Percentiles rank a stretch among this genome's conserved stretches.
These are phyloP conservation scores for Mortierella polycephala DNA, from an alignment of 371 early-diverging fungal genomes.

Conservation along the genomic window DNA sequence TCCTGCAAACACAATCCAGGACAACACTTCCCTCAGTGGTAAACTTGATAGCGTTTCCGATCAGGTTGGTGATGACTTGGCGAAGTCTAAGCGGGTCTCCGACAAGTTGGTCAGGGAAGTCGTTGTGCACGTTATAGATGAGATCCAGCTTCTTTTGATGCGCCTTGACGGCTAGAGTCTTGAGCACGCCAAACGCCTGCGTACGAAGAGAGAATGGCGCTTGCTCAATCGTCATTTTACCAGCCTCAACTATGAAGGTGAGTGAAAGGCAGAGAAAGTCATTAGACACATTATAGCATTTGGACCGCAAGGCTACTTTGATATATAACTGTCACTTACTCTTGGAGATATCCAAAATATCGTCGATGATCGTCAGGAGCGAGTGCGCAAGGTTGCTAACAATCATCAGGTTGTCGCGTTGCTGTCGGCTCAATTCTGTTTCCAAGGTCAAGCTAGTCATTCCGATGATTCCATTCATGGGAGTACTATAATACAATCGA, in stretches of 20 bases:
- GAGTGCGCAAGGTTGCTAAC: constrained; percentile 74
- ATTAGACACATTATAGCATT: background rate
- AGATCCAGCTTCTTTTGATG: constrained; percentile 74
- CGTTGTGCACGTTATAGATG: constrained; percentile 69
- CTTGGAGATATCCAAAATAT: constrained; percentile 86
- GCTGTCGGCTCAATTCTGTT: constrained; percentile 76
- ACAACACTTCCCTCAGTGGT: constrained; percentile 77
- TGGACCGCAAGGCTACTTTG: no score
- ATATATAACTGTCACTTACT: constrained; percentile 44
- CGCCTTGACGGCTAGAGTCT: constrained; percentile 74
- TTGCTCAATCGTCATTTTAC: constrained; percentile 75
- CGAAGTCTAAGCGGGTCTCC: constrained; percentile 84
- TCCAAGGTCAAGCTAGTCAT: constrained; percentile 75
- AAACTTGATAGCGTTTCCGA: constrained; percentile 88
- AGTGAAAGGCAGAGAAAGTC: background rate
- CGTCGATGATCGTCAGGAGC: constrained; percentile 79
- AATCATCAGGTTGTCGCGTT: constrained; percentile 79
- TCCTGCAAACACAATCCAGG: constrained; percentile 57
- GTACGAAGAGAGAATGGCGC: constrained; percentile 74
- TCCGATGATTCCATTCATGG: constrained; percentile 84
- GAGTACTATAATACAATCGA: constrained; percentile 64
- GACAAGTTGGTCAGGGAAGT: constrained; percentile 73
- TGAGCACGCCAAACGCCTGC: constrained; percentile 71
- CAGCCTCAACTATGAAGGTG: constrained; percentile 68
- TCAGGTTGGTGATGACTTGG: constrained; percentile 86